phyloP scores from a whole-genome alignment of 2,329 filamentous ascomycete species.

The Lizonia empirigonia region DNA sequence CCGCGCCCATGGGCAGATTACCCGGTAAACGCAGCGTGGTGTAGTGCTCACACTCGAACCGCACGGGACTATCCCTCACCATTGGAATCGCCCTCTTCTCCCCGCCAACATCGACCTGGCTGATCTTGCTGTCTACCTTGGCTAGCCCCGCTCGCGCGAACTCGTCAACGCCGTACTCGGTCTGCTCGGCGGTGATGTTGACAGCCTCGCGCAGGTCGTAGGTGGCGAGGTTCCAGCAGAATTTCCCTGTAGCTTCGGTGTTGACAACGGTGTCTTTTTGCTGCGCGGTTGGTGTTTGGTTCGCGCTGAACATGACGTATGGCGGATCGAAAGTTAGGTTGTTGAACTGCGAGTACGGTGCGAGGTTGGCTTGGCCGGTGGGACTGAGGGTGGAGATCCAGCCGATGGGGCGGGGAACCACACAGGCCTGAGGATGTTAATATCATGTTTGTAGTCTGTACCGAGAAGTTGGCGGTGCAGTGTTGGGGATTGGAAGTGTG shows the following conservation, averaged over 20 bases:
- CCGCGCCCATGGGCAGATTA: slow-evolving; percentile 62
- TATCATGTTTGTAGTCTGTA: neutral
- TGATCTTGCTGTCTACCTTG: slow-evolving; percentile 53
- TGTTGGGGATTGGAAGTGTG: neutral
- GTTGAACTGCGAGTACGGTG: slow-evolving; percentile 67
- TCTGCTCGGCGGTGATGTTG: slow-evolving; percentile 60
- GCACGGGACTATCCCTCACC: slow-evolving; percentile 61
- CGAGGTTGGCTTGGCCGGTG: slow-evolving; percentile 59
- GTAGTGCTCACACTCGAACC: slow-evolving; percentile 64
- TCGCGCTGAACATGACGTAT: slow-evolving; percentile 66
- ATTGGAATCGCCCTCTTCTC: slow-evolving; percentile 55
- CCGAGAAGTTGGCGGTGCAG: neutral
- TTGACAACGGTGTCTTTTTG: slow-evolving; percentile 65
- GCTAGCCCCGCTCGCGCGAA: slow-evolving; percentile 58
- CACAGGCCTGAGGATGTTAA: slow-evolving; percentile 54
- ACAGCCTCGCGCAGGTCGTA: slow-evolving; percentile 61
- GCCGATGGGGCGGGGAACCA: slow-evolving; percentile 66
- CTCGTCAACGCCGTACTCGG: slow-evolving; percentile 59
- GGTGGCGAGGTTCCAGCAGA: slow-evolving; percentile 66
- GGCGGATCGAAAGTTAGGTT: slow-evolving; percentile 68
- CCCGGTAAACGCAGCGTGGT: slow-evolving; percentile 61
- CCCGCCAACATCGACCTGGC: slow-evolving; percentile 37
- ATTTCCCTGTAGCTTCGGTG: slow-evolving; percentile 60
- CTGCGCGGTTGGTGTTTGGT: slow-evolving; percentile 55
- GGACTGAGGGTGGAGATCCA: slow-evolving; percentile 65